Percentiles rank a stretch among this genome's conserved stretches.
Evolutionary conservation across 1,284 basidiomycete genomes (phyloP).

Genomic region (Hypsizygus ulmarius): DNA sequence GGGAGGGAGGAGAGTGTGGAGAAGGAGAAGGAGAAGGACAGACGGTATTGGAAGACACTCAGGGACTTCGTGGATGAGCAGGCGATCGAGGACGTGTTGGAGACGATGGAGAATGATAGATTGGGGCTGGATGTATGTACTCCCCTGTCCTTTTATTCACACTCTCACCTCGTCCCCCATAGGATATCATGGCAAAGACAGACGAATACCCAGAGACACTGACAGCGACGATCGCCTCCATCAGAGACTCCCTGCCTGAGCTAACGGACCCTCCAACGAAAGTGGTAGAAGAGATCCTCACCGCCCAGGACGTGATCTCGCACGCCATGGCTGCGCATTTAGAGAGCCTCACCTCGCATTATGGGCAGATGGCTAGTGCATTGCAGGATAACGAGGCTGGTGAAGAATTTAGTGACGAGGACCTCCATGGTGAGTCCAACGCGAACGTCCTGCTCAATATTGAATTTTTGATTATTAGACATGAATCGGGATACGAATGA

Average conservation of each 20-base stretch:
- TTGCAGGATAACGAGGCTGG: constrained; percentile 65
- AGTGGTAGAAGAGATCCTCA: constrained; percentile 48
- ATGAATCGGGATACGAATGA: constrained; percentile 78
- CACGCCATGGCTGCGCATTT: constrained; percentile 68
- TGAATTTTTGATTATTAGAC: constrained; percentile 35
- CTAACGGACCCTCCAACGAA: constrained; percentile 31
- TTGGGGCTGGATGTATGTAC: constrained; percentile 59
- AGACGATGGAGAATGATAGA: constrained; percentile 68
- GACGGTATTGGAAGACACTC: constrained; percentile 71
- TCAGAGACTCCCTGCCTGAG: constrained; percentile 50
- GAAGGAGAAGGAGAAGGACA: constrained; percentile 35
- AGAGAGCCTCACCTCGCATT: constrained; percentile 68
- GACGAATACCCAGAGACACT: constrained; percentile 67
- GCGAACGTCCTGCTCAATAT: constrained; percentile 4
- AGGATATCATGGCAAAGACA: constrained; percentile 62
- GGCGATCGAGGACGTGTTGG: constrained; percentile 70
- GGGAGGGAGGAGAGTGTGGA: constrained; percentile 19
- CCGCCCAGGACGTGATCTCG: constrained; percentile 54
- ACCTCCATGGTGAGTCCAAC: constrained; percentile 54
- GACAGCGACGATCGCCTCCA: constrained; percentile 48
- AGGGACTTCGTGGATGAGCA: constrained; percentile 81
- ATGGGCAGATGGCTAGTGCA: constrained; percentile 68
- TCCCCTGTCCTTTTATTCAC: neutral
- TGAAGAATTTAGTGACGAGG: constrained; percentile 61
- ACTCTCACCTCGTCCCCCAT: constrained; percentile 1